Conservation (phyloP, 805 yeast species). For the Lipomyces japonicus region DNA sequence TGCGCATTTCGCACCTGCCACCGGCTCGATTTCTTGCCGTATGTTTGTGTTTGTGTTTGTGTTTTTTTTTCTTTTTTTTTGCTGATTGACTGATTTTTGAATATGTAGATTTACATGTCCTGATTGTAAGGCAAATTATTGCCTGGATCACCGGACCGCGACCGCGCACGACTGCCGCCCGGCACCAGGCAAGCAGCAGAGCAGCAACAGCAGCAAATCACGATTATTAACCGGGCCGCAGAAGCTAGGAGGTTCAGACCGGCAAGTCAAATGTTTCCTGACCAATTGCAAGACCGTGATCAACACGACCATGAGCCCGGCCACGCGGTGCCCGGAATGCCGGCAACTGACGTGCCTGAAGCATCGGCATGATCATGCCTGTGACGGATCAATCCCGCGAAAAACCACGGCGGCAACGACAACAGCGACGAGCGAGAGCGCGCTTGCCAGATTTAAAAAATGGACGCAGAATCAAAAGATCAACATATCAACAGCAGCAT, state of each 20-base stretch:
- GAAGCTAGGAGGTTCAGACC: constrained; percentile 37
- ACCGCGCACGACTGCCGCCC: constrained; percentile 38
- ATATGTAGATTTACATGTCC: constrained; percentile 45
- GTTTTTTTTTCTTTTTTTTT: not conserved
- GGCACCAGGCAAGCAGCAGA: constrained; percentile 5
- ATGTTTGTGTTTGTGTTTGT: constrained; percentile 1
- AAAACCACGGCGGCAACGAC: constrained; percentile 1
- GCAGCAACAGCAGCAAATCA: not conserved
- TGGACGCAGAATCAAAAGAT: constrained; percentile 21
- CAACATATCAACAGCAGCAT: not conserved
- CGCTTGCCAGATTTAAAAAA: constrained; percentile 26
- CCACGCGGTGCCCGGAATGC: constrained; percentile 52
- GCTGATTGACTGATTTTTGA: not conserved
- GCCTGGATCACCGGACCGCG: constrained; percentile 49
- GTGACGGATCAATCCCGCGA: constrained; percentile 19
- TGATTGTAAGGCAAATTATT: constrained; percentile 45
- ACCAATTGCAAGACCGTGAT: constrained; percentile 10
- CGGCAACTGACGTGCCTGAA: constrained; percentile 39
- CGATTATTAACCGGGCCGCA: not conserved
- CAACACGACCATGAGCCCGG: constrained; percentile 41
- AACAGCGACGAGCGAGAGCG: constrained; percentile 12
- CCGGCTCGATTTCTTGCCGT: constrained; percentile 55
- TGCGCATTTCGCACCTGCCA: constrained; percentile 47
- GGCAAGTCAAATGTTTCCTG: constrained; percentile 18
- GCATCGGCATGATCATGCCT: constrained; percentile 28